Evolutionary conservation across 2,329 filamentous ascomycete genomes (phyloP).

Genomic region (Aspergillaceae sp.): DNA sequence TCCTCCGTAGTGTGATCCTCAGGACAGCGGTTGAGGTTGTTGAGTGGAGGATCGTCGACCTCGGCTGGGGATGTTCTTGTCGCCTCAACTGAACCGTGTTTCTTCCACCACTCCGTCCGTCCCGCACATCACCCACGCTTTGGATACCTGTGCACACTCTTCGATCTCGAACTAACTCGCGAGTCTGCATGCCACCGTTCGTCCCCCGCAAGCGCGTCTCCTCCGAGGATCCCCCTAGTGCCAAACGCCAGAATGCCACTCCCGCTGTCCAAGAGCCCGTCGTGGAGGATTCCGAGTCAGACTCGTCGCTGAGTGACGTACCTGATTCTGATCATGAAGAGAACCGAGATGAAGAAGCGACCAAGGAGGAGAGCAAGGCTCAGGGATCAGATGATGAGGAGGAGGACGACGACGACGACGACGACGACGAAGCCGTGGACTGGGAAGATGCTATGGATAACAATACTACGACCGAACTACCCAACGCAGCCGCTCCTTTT

Average conservation of each 20-base stretch:
- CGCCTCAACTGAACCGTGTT: neutral
- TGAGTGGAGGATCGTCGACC: neutral
- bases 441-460: slow-evolving; percentile 17
- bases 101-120: neutral
- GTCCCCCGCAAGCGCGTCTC: slow-evolving; percentile 36
- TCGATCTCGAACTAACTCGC: too few relatives aligned
- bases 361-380: slow-evolving; percentile 32
- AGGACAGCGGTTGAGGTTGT: neutral
- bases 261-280: slow-evolving; percentile 15
- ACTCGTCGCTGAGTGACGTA: slow-evolving; percentile 31
- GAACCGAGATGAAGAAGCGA: slow-evolving; percentile 46
- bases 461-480: slow-evolving; percentile 13
- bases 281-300: slow-evolving; percentile 21
- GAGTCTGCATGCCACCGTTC: slow-evolving; percentile 37
- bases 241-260: slow-evolving; percentile 27
- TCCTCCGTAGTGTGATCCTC: neutral
- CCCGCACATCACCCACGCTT: neutral
- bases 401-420: slow-evolving; percentile 48
- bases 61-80: neutral
- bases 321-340: slow-evolving; percentile 30
- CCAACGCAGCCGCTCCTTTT: slow-evolving; percentile 15
- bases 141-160: too few relatives aligned
- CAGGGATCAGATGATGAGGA: slow-evolving; percentile 28
- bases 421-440: slow-evolving; percentile 50
- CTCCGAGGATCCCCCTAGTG: slow-evolving; percentile 25